phyloP scores from a whole-genome alignment of 805 yeast species.

The Wickerhamomyces silvicola region DNA sequence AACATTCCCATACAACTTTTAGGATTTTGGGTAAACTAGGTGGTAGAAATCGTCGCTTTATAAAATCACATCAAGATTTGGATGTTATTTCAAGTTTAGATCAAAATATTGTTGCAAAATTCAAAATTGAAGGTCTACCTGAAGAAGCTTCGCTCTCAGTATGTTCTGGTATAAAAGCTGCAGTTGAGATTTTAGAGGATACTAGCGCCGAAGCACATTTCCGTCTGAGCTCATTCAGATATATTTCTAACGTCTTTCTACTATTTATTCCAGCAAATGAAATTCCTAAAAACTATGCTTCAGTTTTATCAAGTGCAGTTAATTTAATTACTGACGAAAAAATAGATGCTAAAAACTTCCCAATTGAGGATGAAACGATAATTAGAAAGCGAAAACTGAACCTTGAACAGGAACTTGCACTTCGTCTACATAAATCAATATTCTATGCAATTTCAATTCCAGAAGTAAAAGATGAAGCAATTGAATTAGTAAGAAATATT shows the following conservation, averaged over 20 bases:
- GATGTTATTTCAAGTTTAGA: conserved; percentile 45
- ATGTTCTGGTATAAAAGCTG: conserved; percentile 78
- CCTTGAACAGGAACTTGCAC: conserved; percentile 59
- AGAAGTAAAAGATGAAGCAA: conserved; percentile 66
- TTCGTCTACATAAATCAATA: conserved; percentile 59
- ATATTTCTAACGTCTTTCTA: conserved; percentile 58
- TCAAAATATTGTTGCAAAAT: conserved; percentile 62
- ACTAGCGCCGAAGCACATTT: conserved; percentile 51
- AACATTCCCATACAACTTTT: conserved; percentile 90
- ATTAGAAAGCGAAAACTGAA: conserved; percentile 45
- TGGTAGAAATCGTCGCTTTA: conserved; percentile 85
- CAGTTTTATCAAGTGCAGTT: conserved; percentile 44
- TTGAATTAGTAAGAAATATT: conserved; percentile 51
- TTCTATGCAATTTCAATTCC: conserved; percentile 73
- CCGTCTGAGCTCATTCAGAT: conserved; percentile 70
- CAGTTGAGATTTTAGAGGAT: conserved; percentile 69
- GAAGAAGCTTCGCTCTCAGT: conserved; percentile 64
- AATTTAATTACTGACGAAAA: conserved; percentile 33
- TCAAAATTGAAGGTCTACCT: conserved; percentile 64
- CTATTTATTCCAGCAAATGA: conserved; percentile 48
- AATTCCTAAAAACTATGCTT: conserved; percentile 34
- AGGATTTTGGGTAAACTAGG: conserved; percentile 93
- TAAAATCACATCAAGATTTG: conserved; percentile 69
- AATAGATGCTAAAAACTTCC: conserved; percentile 21
- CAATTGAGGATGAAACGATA: conserved; percentile 34